Evolutionary conservation across 2,329 filamentous ascomycete species (phyloP), one percentile per base, ranked within the genome.

Genomic region (Grosmannia serpens): DNA sequence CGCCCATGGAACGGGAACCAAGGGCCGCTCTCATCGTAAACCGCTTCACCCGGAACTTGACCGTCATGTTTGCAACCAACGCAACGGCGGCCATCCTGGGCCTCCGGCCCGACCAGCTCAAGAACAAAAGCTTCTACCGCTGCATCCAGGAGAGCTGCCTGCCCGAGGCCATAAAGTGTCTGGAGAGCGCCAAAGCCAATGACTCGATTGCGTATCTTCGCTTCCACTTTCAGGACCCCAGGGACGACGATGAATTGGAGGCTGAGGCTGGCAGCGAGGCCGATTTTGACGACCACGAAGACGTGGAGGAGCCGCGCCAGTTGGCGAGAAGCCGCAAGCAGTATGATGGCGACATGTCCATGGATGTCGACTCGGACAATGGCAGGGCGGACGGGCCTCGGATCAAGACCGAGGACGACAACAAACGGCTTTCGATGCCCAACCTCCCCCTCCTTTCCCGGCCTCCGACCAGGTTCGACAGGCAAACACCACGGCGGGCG

Each of bases 191-290:
- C 26, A 95, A 95, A 69, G 86, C 87, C 31, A 95, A 95, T 65
- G 89, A 95, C 69, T 95, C 90, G 2, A 94, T 95, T 66, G 89
- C 90, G 2, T 95, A 95, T 66, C 76, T 95, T 60, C 86, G 90
- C 22, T 95, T 95, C 69, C 89, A 85, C 81, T 92, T 88, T 66
- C 81, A 88, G 57, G 86, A 94, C 67, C 89, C 89, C 22, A 78
- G 86, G 33, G 75, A 79, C 58, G 78, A 77, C 31, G 78, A 80
- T 58, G 77, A 81, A 55, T 72, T 77, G 13, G 69, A 74, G 47
- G 69, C 29, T 22, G 71, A 75, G 50, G 69, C 24, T 22, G 71
- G 75, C 11, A 70, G 73, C 13, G 72, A 70, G 13, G 69, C 70
- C 24, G 70, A 76, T 31, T 71, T 73, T 26, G 74, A 74, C 9